Percentiles rank a stretch among this genome's conserved stretches.
Conservation (phyloP, 768 basidiomycete species). For the Collybia sordida region DNA sequence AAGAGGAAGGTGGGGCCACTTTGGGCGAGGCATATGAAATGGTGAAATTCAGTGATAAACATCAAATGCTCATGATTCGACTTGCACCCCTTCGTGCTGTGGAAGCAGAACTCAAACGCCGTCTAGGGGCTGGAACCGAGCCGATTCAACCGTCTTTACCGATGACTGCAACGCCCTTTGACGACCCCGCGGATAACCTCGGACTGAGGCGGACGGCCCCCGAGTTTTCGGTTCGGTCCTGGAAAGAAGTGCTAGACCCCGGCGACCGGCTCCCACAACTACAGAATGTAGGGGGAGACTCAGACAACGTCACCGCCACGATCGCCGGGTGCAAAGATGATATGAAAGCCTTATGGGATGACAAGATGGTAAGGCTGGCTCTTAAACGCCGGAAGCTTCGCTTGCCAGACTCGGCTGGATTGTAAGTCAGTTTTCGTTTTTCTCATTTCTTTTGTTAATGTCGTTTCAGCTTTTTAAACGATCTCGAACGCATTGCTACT, state of each 20-base stretch:
- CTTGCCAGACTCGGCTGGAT: slow-evolving; percentile 64
- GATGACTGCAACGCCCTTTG: slow-evolving; percentile 50
- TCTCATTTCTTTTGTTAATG: slow-evolving; percentile 1
- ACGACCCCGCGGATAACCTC: slow-evolving; percentile 26
- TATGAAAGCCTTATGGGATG: slow-evolving; percentile 62
- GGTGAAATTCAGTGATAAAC: slow-evolving; percentile 48
- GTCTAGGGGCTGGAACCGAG: slow-evolving; percentile 51
- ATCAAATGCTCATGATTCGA: slow-evolving; percentile 54
- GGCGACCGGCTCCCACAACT: slow-evolving; percentile 7
- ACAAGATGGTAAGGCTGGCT: slow-evolving; percentile 48
- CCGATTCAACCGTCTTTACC: slow-evolving; percentile 27
- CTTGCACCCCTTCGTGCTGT: slow-evolving; percentile 62
- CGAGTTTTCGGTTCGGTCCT: slow-evolving; percentile 57
- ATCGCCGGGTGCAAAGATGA: slow-evolving; percentile 64
- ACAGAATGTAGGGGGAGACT: slow-evolving; percentile 16
- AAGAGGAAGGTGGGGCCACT: slow-evolving; percentile 23
- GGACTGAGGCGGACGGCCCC: slow-evolving; percentile 24
- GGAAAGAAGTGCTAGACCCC: slow-evolving; percentile 43
- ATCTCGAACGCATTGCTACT: slow-evolving; percentile 62
- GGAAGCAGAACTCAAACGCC: slow-evolving; percentile 61
- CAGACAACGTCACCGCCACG: slow-evolving; percentile 45
- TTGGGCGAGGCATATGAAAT: slow-evolving; percentile 21
- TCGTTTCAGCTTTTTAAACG: slow-evolving; percentile 61
- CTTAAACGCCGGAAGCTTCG: slow-evolving; percentile 46
- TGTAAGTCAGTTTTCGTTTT: slow-evolving; percentile 41